Conservation (phyloP, 208 protist genomes). For the Sergeia podlipaevii region DNA sequence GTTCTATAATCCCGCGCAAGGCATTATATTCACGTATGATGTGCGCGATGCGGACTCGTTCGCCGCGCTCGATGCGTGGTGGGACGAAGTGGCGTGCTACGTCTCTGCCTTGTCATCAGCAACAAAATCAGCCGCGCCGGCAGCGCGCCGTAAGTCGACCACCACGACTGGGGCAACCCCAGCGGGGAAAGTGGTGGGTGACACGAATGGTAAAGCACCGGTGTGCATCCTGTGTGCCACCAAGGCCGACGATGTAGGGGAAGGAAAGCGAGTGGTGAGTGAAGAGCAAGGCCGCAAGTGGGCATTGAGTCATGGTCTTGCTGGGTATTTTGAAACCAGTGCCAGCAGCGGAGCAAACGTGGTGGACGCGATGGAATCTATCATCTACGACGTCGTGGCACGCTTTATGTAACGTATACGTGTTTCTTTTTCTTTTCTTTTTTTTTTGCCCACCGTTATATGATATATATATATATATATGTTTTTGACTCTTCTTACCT, state of each 20-base stretch:
- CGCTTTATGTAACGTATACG: slow-evolving; percentile 49
- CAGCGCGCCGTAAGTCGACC: slow-evolving; percentile 1
- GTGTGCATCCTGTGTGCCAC: slow-evolving; percentile 61
- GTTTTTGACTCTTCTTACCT: no score
- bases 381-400: slow-evolving; percentile 56
- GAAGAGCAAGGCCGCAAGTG: slow-evolving; percentile 52
- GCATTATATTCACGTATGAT: slow-evolving; percentile 84
- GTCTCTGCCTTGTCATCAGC: slow-evolving; percentile 1
- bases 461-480: no score
- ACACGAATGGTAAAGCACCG: slow-evolving; percentile 17
- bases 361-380: slow-evolving; percentile 45
- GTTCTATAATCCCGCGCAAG: slow-evolving; percentile 95
- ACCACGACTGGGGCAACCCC: slow-evolving; percentile 33
- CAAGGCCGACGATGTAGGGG: slow-evolving; percentile 58
- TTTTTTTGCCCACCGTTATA: neutral
- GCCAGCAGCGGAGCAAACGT: slow-evolving; percentile 52
- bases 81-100: slow-evolving; percentile 58
- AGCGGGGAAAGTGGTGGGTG: slow-evolving; percentile 37
- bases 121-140: slow-evolving; percentile 1
- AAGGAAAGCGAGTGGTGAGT: slow-evolving; percentile 35
- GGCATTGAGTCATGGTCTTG: slow-evolving; percentile 45
- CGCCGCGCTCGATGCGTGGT: slow-evolving; percentile 55
- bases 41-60: slow-evolving; percentile 57
- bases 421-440: neutral
- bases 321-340: slow-evolving; percentile 76